Percentiles rank a stretch among this genome's conserved stretches.
phyloP scores from a whole-genome alignment of 2,329 filamentous ascomycete species.

The Microdochium nivale region DNA sequence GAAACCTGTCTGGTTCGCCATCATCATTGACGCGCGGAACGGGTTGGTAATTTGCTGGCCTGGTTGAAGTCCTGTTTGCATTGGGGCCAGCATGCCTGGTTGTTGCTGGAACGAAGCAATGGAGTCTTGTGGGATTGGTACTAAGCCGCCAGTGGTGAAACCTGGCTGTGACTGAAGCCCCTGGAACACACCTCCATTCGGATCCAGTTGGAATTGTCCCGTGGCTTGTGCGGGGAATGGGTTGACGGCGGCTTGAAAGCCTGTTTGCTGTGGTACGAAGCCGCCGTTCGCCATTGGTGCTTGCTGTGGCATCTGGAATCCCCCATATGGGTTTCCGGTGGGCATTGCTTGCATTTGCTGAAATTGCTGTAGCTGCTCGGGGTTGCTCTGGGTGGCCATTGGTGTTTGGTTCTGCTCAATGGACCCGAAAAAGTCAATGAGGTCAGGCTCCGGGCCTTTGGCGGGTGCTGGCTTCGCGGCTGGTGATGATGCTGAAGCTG shows the following conservation, averaged over 20 bases:
- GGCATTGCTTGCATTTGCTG: slow-evolving; percentile 22
- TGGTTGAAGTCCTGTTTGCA: slow-evolving; percentile 32
- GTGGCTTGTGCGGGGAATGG: slow-evolving; percentile 32
- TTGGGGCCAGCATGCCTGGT: slow-evolving; percentile 27
- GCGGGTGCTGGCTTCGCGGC: slow-evolving; percentile 35
- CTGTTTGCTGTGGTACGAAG: slow-evolving; percentile 21
- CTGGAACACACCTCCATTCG: background rate
- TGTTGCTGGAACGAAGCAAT: slow-evolving; percentile 36
- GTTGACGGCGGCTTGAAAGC: slow-evolving; percentile 28
- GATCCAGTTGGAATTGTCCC: slow-evolving; percentile 18
- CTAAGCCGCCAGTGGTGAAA: slow-evolving; percentile 70
- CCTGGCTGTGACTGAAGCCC: slow-evolving; percentile 30
- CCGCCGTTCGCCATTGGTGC: slow-evolving; percentile 22
- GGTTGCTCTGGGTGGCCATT: slow-evolving; percentile 40
- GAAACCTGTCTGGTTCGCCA: slow-evolving; percentile 43
- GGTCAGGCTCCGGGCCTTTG: slow-evolving; percentile 64
- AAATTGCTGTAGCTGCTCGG: slow-evolving; percentile 21
- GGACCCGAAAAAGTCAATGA: slow-evolving; percentile 92
- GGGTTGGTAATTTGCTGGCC: slow-evolving; percentile 72
- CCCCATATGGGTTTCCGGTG: slow-evolving; percentile 27
- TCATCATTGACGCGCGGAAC: slow-evolving; percentile 85
- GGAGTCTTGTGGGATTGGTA: slow-evolving; percentile 50
- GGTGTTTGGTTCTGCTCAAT: slow-evolving; percentile 83
- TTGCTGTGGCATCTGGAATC: slow-evolving; percentile 24
- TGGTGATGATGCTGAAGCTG: slow-evolving; percentile 20